phyloP scores from a whole-genome alignment of 2,329 filamentous ascomycete genomes.

The Zymoseptoria crescenta region DNA sequence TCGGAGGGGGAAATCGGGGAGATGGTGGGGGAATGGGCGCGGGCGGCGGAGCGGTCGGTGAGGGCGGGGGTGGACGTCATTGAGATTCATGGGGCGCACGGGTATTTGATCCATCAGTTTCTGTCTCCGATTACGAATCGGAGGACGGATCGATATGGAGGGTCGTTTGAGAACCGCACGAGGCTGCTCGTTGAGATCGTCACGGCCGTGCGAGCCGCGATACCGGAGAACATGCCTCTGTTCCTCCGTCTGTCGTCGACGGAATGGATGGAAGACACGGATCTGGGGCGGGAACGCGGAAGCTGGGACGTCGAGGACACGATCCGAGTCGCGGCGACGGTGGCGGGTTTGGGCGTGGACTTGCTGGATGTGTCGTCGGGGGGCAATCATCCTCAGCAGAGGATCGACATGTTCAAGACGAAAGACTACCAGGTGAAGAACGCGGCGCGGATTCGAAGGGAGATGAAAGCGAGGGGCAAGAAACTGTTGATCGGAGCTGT shows the following conservation, averaged over 20 bases:
- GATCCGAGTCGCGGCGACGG: constrained; percentile 54
- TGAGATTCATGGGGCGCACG: constrained; percentile 73
- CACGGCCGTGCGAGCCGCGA: constrained; percentile 46
- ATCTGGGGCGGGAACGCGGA: constrained; percentile 42
- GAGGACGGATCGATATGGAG: constrained; percentile 60
- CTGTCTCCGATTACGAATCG: constrained; percentile 60
- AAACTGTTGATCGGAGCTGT: constrained; percentile 45
- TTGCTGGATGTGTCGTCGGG: constrained; percentile 76
- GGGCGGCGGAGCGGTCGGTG: constrained; percentile 48
- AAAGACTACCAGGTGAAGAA: constrained; percentile 46
- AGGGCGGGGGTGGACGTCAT: constrained; percentile 66
- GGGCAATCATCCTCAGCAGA: constrained; percentile 55
- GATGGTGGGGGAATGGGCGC: constrained; percentile 56
- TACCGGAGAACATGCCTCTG: constrained; percentile 60
- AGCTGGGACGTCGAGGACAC: constrained; percentile 62
- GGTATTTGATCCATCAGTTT: constrained; percentile 67
- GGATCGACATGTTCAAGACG: constrained; percentile 33
- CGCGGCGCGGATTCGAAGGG: constrained; percentile 38
- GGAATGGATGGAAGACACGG: constrained; percentile 63
- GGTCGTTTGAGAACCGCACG: constrained; percentile 62
- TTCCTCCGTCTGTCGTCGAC: constrained; percentile 64
- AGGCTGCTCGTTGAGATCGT: constrained; percentile 58
- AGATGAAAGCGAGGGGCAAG: constrained; percentile 31
- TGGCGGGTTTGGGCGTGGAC: constrained; percentile 69
- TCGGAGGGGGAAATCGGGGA: constrained; percentile 58